A percentile compares a stretch with the other conserved stretches of the same genome.
Conservation (phyloP, 2,329 filamentous ascomycete genomes). For the Lachnellula subtilissima region DNA sequence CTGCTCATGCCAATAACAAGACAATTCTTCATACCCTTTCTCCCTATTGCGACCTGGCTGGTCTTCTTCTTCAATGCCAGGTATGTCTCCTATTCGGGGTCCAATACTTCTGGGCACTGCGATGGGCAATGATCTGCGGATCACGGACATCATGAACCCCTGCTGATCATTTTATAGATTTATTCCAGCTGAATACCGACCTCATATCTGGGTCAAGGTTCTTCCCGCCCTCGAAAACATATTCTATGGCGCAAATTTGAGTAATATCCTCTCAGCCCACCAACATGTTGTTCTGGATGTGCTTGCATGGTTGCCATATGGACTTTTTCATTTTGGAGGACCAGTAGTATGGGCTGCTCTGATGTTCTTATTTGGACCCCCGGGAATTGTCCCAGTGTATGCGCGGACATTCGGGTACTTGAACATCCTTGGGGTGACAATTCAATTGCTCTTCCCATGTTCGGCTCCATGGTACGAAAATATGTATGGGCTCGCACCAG, state of each 20-base stretch:
- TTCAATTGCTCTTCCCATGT: slow-evolving; percentile 88
- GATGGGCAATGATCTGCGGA: slow-evolving; percentile 11
- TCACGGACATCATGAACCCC: neutral
- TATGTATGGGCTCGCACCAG: slow-evolving; percentile 81
- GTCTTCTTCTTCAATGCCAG: slow-evolving; percentile 73
- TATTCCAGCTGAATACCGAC: slow-evolving; percentile 81
- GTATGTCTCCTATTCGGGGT: slow-evolving; percentile 50
- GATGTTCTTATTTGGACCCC: slow-evolving; percentile 85
- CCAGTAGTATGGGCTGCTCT: slow-evolving; percentile 73
- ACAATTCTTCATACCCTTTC: slow-evolving; percentile 85
- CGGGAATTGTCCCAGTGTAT: slow-evolving; percentile 78
- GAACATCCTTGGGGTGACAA: slow-evolving; percentile 80
- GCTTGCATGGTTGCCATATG: slow-evolving; percentile 90
- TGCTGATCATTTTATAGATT: slow-evolving; percentile 54
- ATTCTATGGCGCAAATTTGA: slow-evolving; percentile 90
- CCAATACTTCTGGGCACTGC: neutral
- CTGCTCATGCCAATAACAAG: slow-evolving; percentile 78
- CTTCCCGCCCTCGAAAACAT: slow-evolving; percentile 94
- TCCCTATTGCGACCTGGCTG: slow-evolving; percentile 81
- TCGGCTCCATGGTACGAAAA: slow-evolving; percentile 98
- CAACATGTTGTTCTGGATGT: slow-evolving; percentile 79
- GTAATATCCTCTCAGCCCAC: slow-evolving; percentile 90
- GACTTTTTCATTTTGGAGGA: slow-evolving; percentile 82
- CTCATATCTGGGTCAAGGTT: slow-evolving; percentile 92
- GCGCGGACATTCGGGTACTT: slow-evolving; percentile 88